A percentile compares a stretch with the other conserved stretches of the same genome.
Conservation (phyloP, 768 basidiomycete genomes). For the Lentinus tigrinus region DNA sequence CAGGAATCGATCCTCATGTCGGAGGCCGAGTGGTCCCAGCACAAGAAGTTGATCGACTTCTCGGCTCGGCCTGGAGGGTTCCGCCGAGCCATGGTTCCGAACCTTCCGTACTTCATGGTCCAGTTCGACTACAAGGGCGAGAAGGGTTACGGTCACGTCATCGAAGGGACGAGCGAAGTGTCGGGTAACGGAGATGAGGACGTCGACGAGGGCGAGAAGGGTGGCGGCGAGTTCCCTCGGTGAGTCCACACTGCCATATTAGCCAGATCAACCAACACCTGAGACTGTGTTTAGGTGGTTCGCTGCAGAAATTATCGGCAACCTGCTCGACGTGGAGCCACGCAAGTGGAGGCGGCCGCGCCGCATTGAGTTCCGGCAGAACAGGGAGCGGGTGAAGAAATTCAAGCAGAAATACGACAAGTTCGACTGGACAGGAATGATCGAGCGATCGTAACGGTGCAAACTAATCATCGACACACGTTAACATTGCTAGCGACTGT, state of each 20-base stretch:
- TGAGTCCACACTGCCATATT: slow-evolving; percentile 33
- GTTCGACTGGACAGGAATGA: slow-evolving; percentile 81
- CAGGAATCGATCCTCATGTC: slow-evolving; percentile 93
- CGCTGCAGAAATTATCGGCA: slow-evolving; percentile 92
- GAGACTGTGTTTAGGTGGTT: slow-evolving; percentile 74
- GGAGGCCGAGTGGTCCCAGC: slow-evolving; percentile 97
- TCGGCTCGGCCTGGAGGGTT: slow-evolving; percentile 88
- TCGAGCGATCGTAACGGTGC: slow-evolving; percentile 37
- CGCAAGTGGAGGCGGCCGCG: slow-evolving; percentile 82
- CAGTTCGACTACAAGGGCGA: slow-evolving; percentile 98
- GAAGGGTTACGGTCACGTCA: slow-evolving; percentile 97
- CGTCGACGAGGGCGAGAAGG: slow-evolving; percentile 84
- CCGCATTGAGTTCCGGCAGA: slow-evolving; percentile 65
- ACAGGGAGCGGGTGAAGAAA: slow-evolving; percentile 64
- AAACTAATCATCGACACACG: too few species aligned
- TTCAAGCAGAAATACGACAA: slow-evolving; percentile 77
- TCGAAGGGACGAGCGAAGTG: slow-evolving; percentile 81
- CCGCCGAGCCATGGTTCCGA: slow-evolving; percentile 91
- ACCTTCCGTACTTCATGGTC: slow-evolving; percentile 98
- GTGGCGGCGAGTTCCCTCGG: slow-evolving; percentile 90
- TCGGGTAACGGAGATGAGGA: slow-evolving; percentile 57
- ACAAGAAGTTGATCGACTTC: slow-evolving; percentile 97
- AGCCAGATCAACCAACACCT: not conserved
- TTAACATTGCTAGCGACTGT: too few species aligned
- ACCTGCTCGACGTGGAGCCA: slow-evolving; percentile 83